phyloP scores from a whole-genome alignment of 1,139 yeast genomes.

The Pichia sp. region DNA sequence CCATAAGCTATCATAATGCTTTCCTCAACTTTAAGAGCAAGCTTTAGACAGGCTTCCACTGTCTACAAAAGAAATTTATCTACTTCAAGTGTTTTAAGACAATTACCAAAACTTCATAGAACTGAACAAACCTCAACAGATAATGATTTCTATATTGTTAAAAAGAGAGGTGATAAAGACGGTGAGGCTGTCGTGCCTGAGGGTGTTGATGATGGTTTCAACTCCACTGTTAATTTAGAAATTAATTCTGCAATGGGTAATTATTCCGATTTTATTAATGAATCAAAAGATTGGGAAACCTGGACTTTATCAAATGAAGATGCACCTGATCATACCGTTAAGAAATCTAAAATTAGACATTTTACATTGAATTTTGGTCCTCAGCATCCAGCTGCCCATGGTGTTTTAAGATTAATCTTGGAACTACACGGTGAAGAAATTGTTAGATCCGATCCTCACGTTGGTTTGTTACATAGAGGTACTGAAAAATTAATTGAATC shows the following conservation, averaged over 20 bases:
- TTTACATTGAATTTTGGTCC: conserved; percentile 90
- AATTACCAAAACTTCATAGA: conserved; percentile 15
- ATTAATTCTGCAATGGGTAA: conserved; percentile 34
- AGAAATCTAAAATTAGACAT: conserved; percentile 61
- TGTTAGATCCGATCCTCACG: conserved; percentile 82
- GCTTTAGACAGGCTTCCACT: conserved; percentile 5
- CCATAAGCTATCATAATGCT: conserved; percentile 9
- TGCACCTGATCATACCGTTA: conserved; percentile 29
- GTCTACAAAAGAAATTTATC: conserved; percentile 9
- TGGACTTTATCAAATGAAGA: conserved; percentile 30
- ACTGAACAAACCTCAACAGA: conserved; percentile 23
- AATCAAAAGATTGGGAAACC: conserved; percentile 29
- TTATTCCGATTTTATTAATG: conserved; percentile 29
- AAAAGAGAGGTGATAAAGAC: conserved; percentile 25
- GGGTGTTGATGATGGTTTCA: conserved; percentile 21
- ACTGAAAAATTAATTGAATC: conserved; percentile 83
- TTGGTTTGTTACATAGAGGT: conserved; percentile 82
- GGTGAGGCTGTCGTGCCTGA: conserved; percentile 17
- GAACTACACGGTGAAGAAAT: conserved; percentile 89
- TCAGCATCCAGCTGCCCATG: conserved; percentile 94
- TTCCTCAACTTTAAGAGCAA: conserved; percentile 11
- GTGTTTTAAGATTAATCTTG: conserved; percentile 78
- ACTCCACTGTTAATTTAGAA: conserved; percentile 24
- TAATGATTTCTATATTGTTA: conserved; percentile 27
- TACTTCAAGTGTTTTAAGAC: conserved; percentile 3